These are phyloP conservation scores for Eucalyptus cladocalyx DNA, from an alignment of 345 rosid genomes.

Conservation along the genomic window DNA sequence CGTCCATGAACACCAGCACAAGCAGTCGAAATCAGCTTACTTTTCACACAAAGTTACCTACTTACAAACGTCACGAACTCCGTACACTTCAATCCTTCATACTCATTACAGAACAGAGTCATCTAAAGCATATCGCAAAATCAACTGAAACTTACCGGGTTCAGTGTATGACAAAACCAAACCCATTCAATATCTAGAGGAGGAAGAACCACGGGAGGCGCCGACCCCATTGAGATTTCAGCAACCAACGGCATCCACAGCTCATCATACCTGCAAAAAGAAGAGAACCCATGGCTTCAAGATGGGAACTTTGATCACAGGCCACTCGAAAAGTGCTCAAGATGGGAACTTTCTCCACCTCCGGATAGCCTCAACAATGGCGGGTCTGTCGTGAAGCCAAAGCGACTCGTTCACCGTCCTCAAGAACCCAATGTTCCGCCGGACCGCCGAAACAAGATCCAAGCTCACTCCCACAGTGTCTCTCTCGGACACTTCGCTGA, in stretches of 20 bases:
- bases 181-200: slow-evolving; percentile 96
- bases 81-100: background rate
- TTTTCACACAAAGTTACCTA: background rate
- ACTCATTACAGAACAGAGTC: background rate
- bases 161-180: slow-evolving; percentile 90
- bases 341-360: slow-evolving; percentile 19
- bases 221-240: slow-evolving; percentile 53
- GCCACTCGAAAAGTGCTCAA: background rate
- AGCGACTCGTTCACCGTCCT: slow-evolving; percentile 42
- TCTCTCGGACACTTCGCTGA: slow-evolving; percentile 52
- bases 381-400: slow-evolving; percentile 58
- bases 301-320: background rate
- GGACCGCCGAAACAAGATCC: slow-evolving; percentile 68
- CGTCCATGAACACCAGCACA: background rate
- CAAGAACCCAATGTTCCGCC: slow-evolving; percentile 45
- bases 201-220: slow-evolving; percentile 65
- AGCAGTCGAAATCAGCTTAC: background rate
- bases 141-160: slow-evolving; percentile 42
- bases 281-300: background rate
- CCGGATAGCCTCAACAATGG: slow-evolving; percentile 53
- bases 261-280: slow-evolving; percentile 57
- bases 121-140: background rate
- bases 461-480: slow-evolving; percentile 30
- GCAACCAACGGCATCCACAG: slow-evolving; percentile 93
- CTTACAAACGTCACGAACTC: background rate